phyloP scores from a whole-genome alignment of 768 basidiomycete genomes.

The Paxillus ammoniavirescens region DNA sequence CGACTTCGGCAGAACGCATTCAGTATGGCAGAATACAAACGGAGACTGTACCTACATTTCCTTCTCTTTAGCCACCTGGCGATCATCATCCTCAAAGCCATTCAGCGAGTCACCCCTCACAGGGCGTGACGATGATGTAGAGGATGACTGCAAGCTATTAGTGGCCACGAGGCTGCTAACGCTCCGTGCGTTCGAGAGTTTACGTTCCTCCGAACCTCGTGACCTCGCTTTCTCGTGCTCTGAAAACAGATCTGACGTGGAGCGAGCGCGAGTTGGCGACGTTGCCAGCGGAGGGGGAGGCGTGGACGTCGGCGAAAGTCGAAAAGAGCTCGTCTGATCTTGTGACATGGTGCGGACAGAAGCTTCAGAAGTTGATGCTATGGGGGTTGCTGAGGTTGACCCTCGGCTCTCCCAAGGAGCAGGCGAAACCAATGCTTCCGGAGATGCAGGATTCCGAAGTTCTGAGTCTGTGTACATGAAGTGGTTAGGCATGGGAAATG shows the following conservation, averaged over 20 bases:
- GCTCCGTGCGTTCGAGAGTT: slow-evolving; percentile 30
- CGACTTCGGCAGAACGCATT: slow-evolving; percentile 34
- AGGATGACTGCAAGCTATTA: slow-evolving; percentile 20
- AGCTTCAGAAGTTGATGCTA: slow-evolving; percentile 41
- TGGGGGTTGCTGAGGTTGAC: slow-evolving; percentile 52
- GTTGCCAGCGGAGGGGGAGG: slow-evolving; percentile 38
- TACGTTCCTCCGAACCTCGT: slow-evolving; percentile 23
- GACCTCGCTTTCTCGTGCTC: slow-evolving; percentile 39
- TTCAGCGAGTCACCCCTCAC: slow-evolving; percentile 13
- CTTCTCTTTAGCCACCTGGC: slow-evolving; percentile 38
- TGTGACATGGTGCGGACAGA: slow-evolving; percentile 33
- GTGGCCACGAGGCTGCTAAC: slow-evolving; percentile 22
- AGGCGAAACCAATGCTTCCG: slow-evolving; percentile 50
- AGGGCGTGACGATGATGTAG: slow-evolving; percentile 10
- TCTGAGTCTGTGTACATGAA: slow-evolving; percentile 35
- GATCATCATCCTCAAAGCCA: slow-evolving; percentile 26
- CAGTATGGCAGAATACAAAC: slow-evolving; percentile 6
- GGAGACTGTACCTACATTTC: slow-evolving; percentile 45
- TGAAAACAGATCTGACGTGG: slow-evolving; percentile 52
- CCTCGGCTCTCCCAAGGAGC: slow-evolving; percentile 53
- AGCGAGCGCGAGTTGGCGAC: slow-evolving; percentile 54
- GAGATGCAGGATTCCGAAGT: slow-evolving; percentile 73
- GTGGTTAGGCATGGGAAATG: slow-evolving; percentile 10
- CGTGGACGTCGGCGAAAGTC: slow-evolving; percentile 32
- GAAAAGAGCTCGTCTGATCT: slow-evolving; percentile 24